Conservation (phyloP, 1,284 basidiomycete genomes). For the Ustilago trichophora region DNA sequence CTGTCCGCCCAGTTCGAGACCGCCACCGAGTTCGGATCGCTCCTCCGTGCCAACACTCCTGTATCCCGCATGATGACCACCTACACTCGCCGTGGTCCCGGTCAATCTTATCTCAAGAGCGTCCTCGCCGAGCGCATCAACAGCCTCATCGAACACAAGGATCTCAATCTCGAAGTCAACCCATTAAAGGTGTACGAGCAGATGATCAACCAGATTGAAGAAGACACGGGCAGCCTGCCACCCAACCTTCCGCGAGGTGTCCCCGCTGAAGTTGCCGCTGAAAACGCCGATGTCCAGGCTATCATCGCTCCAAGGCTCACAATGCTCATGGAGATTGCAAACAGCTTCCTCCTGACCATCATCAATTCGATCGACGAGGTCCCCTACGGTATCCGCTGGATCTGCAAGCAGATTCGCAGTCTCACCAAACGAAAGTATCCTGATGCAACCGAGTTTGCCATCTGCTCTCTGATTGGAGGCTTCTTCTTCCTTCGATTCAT, state of each 20-base stretch:
- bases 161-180: slow-evolving; percentile 97
- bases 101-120: slow-evolving; percentile 95
- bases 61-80: slow-evolving; percentile 99
- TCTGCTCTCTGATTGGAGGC: slow-evolving; percentile 96
- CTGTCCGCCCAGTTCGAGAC: slow-evolving; percentile 98
- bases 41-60: slow-evolving; percentile 96
- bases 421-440: slow-evolving; percentile 98
- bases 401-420: slow-evolving; percentile 98
- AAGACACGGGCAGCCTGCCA: slow-evolving; percentile 89
- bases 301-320: slow-evolving; percentile 94
- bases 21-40: slow-evolving; percentile 94
- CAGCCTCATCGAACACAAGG: slow-evolving; percentile 96
- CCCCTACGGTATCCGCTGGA: slow-evolving; percentile 99
- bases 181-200: slow-evolving; percentile 81
- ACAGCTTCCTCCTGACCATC: slow-evolving; percentile 95
- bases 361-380: slow-evolving; percentile 97
- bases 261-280: slow-evolving; percentile 88
- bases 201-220: slow-evolving; percentile 84
- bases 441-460: slow-evolving; percentile 94
- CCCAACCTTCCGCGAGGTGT: slow-evolving; percentile 90
- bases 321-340: slow-evolving; percentile 99
- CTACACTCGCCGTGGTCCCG: slow-evolving; percentile 95
- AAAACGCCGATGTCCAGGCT: slow-evolving; percentile 92
- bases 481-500: slow-evolving; percentile 99
- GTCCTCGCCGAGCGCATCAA: slow-evolving; percentile 97